A percentile compares a stretch with the other conserved stretches of the same genome.
Evolutionary conservation across 495 filamentous ascomycete genomes (phyloP).

Genomic region (Daldinia grandis): DNA sequence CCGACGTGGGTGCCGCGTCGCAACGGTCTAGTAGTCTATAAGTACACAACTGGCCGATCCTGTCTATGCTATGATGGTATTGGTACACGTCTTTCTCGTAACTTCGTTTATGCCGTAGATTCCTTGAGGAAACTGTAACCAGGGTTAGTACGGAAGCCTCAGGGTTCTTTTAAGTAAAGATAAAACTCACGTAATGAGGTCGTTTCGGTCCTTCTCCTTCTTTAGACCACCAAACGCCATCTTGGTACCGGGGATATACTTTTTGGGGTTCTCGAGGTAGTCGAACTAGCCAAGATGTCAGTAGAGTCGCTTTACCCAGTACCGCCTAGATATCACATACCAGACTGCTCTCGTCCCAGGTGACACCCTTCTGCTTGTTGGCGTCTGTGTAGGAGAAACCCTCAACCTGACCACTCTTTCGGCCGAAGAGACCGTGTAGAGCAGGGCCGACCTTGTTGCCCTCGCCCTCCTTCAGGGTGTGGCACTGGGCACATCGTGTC

Average conservation of each 20-base stretch:
- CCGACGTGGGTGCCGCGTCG: constrained; percentile 32
- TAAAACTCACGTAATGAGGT: constrained; percentile 90
- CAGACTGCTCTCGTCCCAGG: constrained; percentile 86
- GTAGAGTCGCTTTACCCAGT: constrained; percentile 2
- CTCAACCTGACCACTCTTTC: constrained; percentile 87
- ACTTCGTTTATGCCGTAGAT: constrained; percentile 62
- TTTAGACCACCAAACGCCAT: constrained; percentile 99
- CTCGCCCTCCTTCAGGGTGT: constrained; percentile 86
- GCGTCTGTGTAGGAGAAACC: constrained; percentile 99
- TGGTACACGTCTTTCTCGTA: constrained; percentile 48
- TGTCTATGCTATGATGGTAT: constrained; percentile 48
- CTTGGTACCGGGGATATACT: constrained; percentile 97
- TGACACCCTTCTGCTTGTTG: constrained; percentile 95
- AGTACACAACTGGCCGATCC: constrained; percentile 46
- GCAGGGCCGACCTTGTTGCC: constrained; percentile 98
- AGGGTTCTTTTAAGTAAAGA: neutral
- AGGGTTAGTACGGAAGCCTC: constrained; percentile 14
- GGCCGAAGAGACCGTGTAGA: constrained; percentile 96
- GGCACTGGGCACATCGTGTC: constrained; percentile 98
- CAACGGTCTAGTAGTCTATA: constrained; percentile 47
- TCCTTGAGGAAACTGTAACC: constrained; percentile 70
- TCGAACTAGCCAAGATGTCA: constrained; percentile 53
- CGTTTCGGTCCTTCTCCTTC: constrained; percentile 99
- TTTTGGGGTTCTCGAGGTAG: constrained; percentile 67
- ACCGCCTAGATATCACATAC: constrained; percentile 60